A percentile compares a stretch with the other conserved stretches of the same genome.
Evolutionary conservation across 345 rosid genomes (phyloP).

Genomic region (Salix exigua): DNA sequence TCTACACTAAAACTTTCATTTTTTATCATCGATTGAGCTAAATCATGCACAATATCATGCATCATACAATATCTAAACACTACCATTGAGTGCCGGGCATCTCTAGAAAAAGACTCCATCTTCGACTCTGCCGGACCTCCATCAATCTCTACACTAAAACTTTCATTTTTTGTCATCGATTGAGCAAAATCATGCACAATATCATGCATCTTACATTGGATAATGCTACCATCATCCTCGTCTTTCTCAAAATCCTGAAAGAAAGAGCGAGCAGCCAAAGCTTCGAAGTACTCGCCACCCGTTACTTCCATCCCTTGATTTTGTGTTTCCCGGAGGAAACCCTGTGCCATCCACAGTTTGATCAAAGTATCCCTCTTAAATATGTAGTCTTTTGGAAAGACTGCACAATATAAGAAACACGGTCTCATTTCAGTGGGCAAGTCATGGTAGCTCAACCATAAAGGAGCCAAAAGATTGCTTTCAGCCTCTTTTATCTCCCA

Average conservation of each 20-base stretch:
- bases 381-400: not conserved
- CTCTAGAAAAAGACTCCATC: too few relatives aligned
- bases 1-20: not conserved
- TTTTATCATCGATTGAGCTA: not conserved
- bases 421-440: not conserved
- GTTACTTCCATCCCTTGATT: not conserved
- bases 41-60: conserved; percentile 8
- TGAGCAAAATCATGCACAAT: conserved; percentile 7
- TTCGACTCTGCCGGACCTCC: too few relatives aligned
- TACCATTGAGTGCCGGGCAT: too few relatives aligned
- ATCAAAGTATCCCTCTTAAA: not conserved
- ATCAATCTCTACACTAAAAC: not conserved
- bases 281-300: not conserved
- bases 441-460: conserved; percentile 15
- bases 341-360: conserved; percentile 17
- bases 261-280: not conserved
- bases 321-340: not conserved
- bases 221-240: not conserved
- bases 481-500: conserved; percentile 17
- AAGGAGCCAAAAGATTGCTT: conserved; percentile 2
- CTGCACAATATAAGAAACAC: conserved; percentile 1
- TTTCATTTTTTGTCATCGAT: not conserved
- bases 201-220: not conserved
- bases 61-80: not conserved
- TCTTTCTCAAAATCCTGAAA: not conserved